These are phyloP conservation scores for Pichia sp. DNA, from an alignment of 1,139 yeast genomes.

Conservation along the genomic window DNA sequence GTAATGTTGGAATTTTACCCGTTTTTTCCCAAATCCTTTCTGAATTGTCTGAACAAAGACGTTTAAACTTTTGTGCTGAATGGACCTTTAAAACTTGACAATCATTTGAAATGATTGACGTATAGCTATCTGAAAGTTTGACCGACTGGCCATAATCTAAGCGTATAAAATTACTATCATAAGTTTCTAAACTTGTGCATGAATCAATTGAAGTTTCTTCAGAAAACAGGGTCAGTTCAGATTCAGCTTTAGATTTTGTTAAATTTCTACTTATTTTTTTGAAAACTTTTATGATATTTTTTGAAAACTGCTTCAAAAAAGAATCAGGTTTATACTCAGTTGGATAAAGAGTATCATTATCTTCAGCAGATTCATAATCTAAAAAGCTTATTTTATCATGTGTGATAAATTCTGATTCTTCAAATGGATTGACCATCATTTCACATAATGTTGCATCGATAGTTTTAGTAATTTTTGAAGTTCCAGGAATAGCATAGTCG, in stretches of 20 bases:
- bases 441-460: no score
- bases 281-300: neutral
- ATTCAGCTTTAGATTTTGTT: no score
- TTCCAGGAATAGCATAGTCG: no score
- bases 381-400: no score
- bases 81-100: neutral
- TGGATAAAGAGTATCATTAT: neutral
- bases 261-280: neutral
- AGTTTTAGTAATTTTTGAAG: no score
- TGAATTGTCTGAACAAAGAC: slow-evolving; percentile 5
- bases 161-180: neutral
- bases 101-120: slow-evolving; percentile 7
- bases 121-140: neutral
- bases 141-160: neutral
- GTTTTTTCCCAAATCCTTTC: slow-evolving; percentile 8
- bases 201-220: neutral
- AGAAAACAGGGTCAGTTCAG: no score
- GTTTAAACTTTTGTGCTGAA: slow-evolving; percentile 7
- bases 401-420: no score
- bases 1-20: slow-evolving; percentile 4
- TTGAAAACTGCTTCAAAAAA: neutral
- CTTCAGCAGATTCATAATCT: neutral
- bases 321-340: neutral
- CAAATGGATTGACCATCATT: no score
- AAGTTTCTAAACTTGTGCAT: neutral